Evolutionary conservation across 2,329 filamentous ascomycete species (phyloP), one percentile per base, ranked within the genome.

Genomic region (Pseudogymnoascus verrucosus): DNA sequence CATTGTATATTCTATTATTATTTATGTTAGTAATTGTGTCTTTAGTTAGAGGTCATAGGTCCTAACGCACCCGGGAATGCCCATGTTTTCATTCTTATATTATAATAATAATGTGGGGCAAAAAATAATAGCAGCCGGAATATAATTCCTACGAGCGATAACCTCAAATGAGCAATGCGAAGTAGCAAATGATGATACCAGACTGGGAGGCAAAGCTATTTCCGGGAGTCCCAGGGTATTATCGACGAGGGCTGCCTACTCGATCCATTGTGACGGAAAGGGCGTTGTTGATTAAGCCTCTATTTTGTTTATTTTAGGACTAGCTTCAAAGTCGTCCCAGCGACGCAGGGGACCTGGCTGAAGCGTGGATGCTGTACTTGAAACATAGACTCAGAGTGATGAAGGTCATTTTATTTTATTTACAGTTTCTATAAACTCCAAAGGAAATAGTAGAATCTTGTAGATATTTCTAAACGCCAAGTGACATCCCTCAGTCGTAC

Each of bases 1-100:
- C 91, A 71, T 89, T 89, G 77, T 96, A 95, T 62, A 99, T 90
- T 14, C 93, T 96, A 64, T 21, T 60, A 36, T 10, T 37, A 37
- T 60, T 57, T 16, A 31, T n/a, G 11, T 61, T 16, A 62, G 37
- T 71, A 44, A 72, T 67, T 63, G 28, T 26, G 19, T 10, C 21
- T 36, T 10, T 10, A 54, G 42, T 62, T 19, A 23, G 39, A 60
- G 12, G 16, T 39, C 5, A 44, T 57, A 34, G 21, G 64, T 47
- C 3, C 12, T 11, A 21, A 67, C 73, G 63, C 74, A 86, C 84
- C 84, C 84, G 78, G 85, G 86, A 73, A 88, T 88, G n/a, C 85
- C 85, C 85, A 88, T 88, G 42, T 68, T 69, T 63, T 65, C 64
- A 63, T 68, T 62, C 14, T 61, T 57, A 57, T 57, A 57, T 28